Evolutionary conservation across 345 rosid species (phyloP).

Genomic region (Sisymbrium altissimum): DNA sequence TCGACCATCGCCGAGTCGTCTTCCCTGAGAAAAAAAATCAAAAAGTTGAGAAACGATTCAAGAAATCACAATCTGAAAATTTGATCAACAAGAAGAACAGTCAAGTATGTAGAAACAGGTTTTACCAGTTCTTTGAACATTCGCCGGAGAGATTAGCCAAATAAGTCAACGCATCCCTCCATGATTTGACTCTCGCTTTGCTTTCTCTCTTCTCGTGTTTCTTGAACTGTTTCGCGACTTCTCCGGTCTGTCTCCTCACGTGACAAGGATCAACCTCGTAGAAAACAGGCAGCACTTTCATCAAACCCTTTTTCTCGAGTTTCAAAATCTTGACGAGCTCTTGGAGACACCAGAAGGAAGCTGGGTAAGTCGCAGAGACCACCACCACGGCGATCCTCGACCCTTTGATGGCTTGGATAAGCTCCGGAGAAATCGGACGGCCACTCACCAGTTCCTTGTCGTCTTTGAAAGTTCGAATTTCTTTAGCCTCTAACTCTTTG

Average conservation of each 20-base stretch:
- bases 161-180: constrained; percentile 28
- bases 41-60: background rate
- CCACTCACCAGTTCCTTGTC: constrained; percentile 25
- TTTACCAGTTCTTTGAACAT: constrained; percentile 28
- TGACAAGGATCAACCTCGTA: constrained; percentile 30
- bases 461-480: constrained; percentile 31
- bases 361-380: constrained; percentile 28
- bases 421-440: constrained; percentile 29
- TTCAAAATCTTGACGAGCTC: constrained; percentile 26
- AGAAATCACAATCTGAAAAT: background rate
- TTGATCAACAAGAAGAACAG: background rate
- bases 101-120: background rate
- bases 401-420: constrained; percentile 28
- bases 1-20: constrained; percentile 35
- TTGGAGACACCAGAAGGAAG: constrained; percentile 29
- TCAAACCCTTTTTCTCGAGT: background rate
- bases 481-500: background rate
- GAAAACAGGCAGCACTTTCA: constrained; percentile 33
- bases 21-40: constrained; percentile 12
- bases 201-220: constrained; percentile 27
- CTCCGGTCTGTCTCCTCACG: constrained; percentile 24
- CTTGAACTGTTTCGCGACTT: constrained; percentile 28
- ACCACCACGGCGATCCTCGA: constrained; percentile 32
- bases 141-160: constrained; percentile 33
- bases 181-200: constrained; percentile 11